These are phyloP conservation scores for Cordyceps fumosorosea DNA, from an alignment of 2,329 filamentous ascomycete genomes.

Conservation along the genomic window DNA sequence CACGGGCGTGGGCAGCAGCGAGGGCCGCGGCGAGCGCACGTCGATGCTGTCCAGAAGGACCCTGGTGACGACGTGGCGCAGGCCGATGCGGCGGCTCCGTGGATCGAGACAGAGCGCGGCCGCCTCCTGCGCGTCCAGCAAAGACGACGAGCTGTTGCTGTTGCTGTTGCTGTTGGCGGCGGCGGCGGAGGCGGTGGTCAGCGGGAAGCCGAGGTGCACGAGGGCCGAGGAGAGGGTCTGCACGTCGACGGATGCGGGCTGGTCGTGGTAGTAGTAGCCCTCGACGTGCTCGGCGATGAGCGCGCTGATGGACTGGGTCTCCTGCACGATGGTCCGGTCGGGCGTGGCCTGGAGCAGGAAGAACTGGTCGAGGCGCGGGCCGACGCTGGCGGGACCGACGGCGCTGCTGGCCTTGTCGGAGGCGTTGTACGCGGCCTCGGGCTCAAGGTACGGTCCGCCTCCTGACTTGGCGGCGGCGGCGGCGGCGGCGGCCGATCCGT, in stretches of 20 bases:
- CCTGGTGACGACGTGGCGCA: constrained; percentile 33
- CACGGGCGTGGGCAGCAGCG: constrained; percentile 31
- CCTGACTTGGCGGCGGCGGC: not conserved
- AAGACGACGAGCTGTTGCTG: constrained; percentile 13
- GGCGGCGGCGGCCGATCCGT: no score
- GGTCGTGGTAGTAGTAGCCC: constrained; percentile 33
- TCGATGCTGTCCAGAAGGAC: constrained; percentile 30
- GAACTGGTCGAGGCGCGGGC: constrained; percentile 27
- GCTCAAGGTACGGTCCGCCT: not conserved
- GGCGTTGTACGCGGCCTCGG: not conserved
- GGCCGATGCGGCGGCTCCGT: constrained; percentile 24
- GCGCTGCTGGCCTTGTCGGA: constrained; percentile 4
- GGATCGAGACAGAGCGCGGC: constrained; percentile 26
- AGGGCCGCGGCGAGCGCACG: constrained; percentile 21
- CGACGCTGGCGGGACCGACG: constrained; percentile 14
- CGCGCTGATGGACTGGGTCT: constrained; percentile 27
- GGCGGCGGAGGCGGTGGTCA: not conserved
- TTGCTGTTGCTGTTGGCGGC: no score
- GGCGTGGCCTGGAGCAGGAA: constrained; percentile 28
- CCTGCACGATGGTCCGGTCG: constrained; percentile 28
- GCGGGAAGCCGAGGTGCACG: not conserved
- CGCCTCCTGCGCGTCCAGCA: constrained; percentile 21
- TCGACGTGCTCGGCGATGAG: constrained; percentile 35
- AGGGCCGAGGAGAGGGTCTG: constrained; percentile 18
- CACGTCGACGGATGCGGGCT: constrained; percentile 17